Evolutionary conservation across 2,329 filamentous ascomycete genomes (phyloP).

Genomic region (Septoria linicola): DNA sequence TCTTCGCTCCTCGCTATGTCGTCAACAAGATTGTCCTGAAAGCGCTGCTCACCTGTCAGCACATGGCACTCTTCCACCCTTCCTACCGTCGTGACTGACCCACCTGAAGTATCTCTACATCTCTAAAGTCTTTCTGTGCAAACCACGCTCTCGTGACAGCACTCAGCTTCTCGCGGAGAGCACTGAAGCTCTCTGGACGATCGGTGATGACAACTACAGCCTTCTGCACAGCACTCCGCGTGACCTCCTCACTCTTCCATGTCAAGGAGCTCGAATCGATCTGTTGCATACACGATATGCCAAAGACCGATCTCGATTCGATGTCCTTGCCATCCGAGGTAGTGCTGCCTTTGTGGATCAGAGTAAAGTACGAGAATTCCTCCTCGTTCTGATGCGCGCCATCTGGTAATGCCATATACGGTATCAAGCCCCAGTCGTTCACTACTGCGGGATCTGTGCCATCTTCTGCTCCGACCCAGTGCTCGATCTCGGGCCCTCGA

Average conservation of each 20-base stretch:
- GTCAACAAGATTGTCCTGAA: constrained; percentile 78
- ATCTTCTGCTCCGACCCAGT: constrained; percentile 77
- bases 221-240: constrained; percentile 96
- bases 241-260: constrained; percentile 81
- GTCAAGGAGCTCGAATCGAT: constrained; percentile 76
- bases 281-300: constrained; percentile 92
- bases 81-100: constrained; percentile 26
- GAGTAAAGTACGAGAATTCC: constrained; percentile 98
- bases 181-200: constrained; percentile 83
- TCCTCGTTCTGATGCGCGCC: constrained; percentile 92
- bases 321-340: constrained; percentile 21
- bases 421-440: constrained; percentile 86
- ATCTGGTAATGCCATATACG: constrained; percentile 96
- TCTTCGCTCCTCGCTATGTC: constrained; percentile 63
- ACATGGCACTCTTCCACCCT: constrained; percentile 5
- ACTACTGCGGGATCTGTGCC: constrained; percentile 74
- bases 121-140: constrained; percentile 87
- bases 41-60: constrained; percentile 55
- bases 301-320: constrained; percentile 65
- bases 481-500: constrained; percentile 84
- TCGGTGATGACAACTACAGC: constrained; percentile 94
- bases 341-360: constrained; percentile 53
- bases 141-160: constrained; percentile 97
- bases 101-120: constrained; percentile 78
- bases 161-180: constrained; percentile 82